Conservation (phyloP, 768 basidiomycete species). For the Russula sp. region DNA sequence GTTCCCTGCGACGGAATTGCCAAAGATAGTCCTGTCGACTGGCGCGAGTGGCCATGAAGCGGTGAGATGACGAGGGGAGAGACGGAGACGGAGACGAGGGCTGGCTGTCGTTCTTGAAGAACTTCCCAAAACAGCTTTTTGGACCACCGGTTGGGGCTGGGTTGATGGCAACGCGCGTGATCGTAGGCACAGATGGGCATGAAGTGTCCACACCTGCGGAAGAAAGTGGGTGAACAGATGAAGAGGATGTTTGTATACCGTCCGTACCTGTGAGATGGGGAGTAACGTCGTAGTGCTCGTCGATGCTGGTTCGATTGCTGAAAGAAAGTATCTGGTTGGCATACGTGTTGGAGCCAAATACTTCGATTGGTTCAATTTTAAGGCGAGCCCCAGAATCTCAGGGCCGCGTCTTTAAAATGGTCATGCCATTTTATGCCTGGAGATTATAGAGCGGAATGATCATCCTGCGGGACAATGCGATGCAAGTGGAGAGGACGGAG, state of each 20-base stretch:
- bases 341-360: constrained; percentile 38
- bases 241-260: constrained; percentile 14
- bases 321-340: constrained; percentile 12
- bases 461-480: constrained; percentile 48
- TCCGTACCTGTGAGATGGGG: neutral
- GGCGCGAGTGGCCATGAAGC: constrained; percentile 7
- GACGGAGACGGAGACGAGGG: constrained; percentile 19
- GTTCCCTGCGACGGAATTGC: neutral
- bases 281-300: constrained; percentile 13
- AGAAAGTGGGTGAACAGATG: constrained; percentile 19
- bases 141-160: constrained; percentile 34
- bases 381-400: constrained; percentile 68
- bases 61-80: constrained; percentile 3
- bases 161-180: constrained; percentile 24
- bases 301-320: constrained; percentile 29
- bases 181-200: constrained; percentile 22
- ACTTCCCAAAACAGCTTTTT: constrained; percentile 58
- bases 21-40: constrained; percentile 2
- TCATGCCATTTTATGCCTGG: constrained; percentile 80
- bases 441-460: constrained; percentile 86
- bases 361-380: constrained; percentile 78
- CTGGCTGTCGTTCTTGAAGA: constrained; percentile 50
- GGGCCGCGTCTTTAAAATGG: constrained; percentile 68
- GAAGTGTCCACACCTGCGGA: constrained; percentile 7
- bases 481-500: constrained; percentile 32